Conservation (phyloP, 805 yeast genomes). For the Martiniozyma abietophila region DNA sequence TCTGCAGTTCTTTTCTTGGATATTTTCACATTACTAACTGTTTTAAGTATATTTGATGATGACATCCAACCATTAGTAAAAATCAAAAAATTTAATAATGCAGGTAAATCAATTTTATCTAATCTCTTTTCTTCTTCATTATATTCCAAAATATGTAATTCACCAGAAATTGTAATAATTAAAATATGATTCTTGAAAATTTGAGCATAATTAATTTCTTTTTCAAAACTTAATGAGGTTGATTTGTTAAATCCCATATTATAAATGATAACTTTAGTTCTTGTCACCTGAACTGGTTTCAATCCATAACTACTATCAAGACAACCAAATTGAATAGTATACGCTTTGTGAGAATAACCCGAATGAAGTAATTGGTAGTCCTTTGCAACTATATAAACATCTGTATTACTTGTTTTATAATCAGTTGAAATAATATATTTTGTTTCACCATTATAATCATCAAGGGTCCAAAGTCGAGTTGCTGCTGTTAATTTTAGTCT, state of each 20-base stretch:
- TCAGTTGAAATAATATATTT: slow-evolving; percentile 69
- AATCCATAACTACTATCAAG: slow-evolving; percentile 29
- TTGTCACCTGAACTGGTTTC: slow-evolving; percentile 66
- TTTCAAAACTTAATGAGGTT: slow-evolving; percentile 42
- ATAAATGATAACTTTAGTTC: slow-evolving; percentile 52
- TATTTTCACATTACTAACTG: slow-evolving; percentile 28
- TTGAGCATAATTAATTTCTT: slow-evolving; percentile 55
- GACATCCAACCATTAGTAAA: slow-evolving; percentile 64
- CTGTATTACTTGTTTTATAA: slow-evolving; percentile 51
- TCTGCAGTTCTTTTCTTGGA: slow-evolving; percentile 18
- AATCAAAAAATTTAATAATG: slow-evolving; percentile 30
- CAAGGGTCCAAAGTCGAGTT: slow-evolving; percentile 66
- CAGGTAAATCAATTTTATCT: slow-evolving; percentile 26
- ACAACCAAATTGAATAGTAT: slow-evolving; percentile 61
- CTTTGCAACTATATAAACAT: slow-evolving; percentile 54
- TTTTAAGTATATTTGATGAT: slow-evolving; percentile 37
- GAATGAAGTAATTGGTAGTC: slow-evolving; percentile 53
- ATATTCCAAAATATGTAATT: slow-evolving; percentile 47
- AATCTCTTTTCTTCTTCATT: slow-evolving; percentile 15
- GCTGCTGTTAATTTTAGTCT: slow-evolving; percentile 66
- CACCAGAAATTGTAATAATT: slow-evolving; percentile 61
- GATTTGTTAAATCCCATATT: slow-evolving; percentile 50
- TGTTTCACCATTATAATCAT: slow-evolving; percentile 27
- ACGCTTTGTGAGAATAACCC: slow-evolving; percentile 52
- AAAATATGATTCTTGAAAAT: slow-evolving; percentile 55